Base-by-base conservation (phyloP, 352 stramenopile genomes). In the Phytophthora colocasiae region DNA sequence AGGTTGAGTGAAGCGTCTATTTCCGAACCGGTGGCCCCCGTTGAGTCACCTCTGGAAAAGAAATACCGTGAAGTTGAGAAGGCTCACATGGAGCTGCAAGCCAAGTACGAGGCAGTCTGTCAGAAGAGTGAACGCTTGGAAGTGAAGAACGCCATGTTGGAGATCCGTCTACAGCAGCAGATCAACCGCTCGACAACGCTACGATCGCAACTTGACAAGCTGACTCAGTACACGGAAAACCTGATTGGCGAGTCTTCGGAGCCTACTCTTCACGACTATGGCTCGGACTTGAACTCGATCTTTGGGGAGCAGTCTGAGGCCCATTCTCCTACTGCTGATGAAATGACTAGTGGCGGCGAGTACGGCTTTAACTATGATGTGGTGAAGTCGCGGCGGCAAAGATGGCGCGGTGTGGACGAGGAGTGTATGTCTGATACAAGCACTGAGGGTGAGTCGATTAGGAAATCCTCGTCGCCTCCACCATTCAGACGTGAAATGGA, bases 181-280 rank as follows among this genome's bases (percentile, higher is more conserved):
- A 87, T 77, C 1, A 87, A 80, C 24, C 66, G 84, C 7, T 84
- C 85, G 34, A 73, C 85, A 46, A 84, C 81, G 54, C 71, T 93
- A 19, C 85, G 85, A 29, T 77, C 77, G 10, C 80, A 91, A 44
- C 71, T 93, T 8, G 82, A 90, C 63, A 85, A 91, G 50, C 56
- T 91, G 36, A 90, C 85, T 29, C 68, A 87, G 65, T 91, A 91
- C 56, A 87, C 79, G 7, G 85, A 89, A 55, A 90, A 85, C 12
- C 43, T 89, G 17, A 85, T 90, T 29, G 71, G 71, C 34, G 78
- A 78, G 50, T 89, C 73, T 3, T 82, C 80, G n/a, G 80, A 89
- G 48, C 73, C 76, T 22, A 78, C 72, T 17, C 39, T 80, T 38
- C 75, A 71, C 45, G 78, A 84, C 47, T 87, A 81, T 58, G 76